A percentile compares a stretch with the other conserved stretches of the same genome.
phyloP scores from a whole-genome alignment of 139 green algal species.

The Edaphochlamys debaryana region DNA sequence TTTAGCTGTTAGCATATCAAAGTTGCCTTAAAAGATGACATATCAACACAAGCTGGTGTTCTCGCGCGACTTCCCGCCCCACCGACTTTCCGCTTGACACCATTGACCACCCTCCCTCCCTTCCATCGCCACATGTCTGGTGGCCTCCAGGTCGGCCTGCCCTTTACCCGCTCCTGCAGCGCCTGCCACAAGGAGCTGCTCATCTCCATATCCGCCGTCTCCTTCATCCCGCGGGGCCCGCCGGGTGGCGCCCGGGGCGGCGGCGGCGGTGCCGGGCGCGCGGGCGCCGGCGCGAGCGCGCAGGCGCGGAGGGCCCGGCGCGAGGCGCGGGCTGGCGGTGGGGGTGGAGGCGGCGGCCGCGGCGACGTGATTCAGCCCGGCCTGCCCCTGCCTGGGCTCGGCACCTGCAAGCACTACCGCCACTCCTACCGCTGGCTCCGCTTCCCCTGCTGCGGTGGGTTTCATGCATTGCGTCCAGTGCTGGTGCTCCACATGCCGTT shows the following conservation, averaged over 20 bases:
- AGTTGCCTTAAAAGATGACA: too few relatives aligned
- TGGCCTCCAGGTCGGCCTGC: slow-evolving; percentile 45
- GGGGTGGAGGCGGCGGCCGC: too few relatives aligned
- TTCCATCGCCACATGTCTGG: too few relatives aligned
- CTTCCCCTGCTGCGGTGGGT: slow-evolving; percentile 79
- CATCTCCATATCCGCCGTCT: slow-evolving; percentile 32
- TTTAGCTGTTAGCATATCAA: too few relatives aligned
- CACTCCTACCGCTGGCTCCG: slow-evolving; percentile 82
- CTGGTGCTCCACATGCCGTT: too few relatives aligned
- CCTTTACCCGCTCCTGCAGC: slow-evolving; percentile 43
- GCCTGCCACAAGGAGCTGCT: slow-evolving; percentile 49
- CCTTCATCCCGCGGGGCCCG: slow-evolving; percentile 43
- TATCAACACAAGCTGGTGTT: too few relatives aligned
- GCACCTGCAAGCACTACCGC: slow-evolving; percentile 79
- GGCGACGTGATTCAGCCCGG: slow-evolving; percentile 46
- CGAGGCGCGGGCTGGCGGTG: background rate
- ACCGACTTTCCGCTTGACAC: background rate
- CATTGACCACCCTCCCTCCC: too few relatives aligned
- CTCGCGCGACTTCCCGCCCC: too few relatives aligned
- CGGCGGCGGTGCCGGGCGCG: background rate
- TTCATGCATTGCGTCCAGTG: too few relatives aligned
- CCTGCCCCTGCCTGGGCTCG: slow-evolving; percentile 65
- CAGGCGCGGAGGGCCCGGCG: background rate
- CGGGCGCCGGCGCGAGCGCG: background rate
- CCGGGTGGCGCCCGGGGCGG: background rate